These are phyloP conservation scores for Stentor roeselii DNA, from an alignment of 73 alveolate genomes.

Conservation along the genomic window DNA sequence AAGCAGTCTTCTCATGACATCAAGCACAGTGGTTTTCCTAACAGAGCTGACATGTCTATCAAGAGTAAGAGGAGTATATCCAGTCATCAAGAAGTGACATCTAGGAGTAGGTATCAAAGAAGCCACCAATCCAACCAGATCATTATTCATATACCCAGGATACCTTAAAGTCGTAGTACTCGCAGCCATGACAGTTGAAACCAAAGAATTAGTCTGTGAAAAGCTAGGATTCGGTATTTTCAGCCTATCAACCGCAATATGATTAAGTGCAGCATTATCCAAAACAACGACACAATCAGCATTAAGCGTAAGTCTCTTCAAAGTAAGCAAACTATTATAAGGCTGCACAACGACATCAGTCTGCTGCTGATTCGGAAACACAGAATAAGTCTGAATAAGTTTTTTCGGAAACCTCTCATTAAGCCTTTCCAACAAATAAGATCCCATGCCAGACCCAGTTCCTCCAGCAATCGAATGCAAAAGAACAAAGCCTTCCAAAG, in stretches of 20 bases:
- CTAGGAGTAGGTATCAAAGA: constrained; percentile 98
- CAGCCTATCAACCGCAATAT: constrained; percentile 95
- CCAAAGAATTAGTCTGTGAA: constrained; percentile 92
- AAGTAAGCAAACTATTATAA: constrained; percentile 75
- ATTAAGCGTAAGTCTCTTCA: constrained; percentile 82
- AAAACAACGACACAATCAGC: constrained; percentile 97
- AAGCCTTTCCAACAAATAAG: constrained; percentile 93
- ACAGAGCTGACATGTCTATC: constrained; percentile 90
- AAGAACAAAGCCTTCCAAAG: constrained; percentile 82
- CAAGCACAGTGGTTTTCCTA: constrained; percentile 97
- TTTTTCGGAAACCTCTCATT: constrained; percentile 86
- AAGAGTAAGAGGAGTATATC: constrained; percentile 97
- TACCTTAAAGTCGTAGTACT: constrained; percentile 98
- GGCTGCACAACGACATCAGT: constrained; percentile 99
- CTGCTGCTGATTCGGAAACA: constrained; percentile 88
- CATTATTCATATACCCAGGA: constrained; percentile 99
- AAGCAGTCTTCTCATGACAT: constrained; percentile 95
- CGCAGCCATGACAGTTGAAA: constrained; percentile 97
- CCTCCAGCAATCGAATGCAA: constrained; percentile 92
- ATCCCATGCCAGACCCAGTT: constrained; percentile 99
- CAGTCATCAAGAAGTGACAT: constrained; percentile 99
- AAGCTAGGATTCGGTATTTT: constrained; percentile 88
- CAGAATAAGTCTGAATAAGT: constrained; percentile 60
- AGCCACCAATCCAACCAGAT: constrained; percentile 96
- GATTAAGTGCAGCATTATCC: constrained; percentile 96